phyloP scores from a whole-genome alignment of 2,329 filamentous ascomycete species.

The Fusarium piperis region DNA sequence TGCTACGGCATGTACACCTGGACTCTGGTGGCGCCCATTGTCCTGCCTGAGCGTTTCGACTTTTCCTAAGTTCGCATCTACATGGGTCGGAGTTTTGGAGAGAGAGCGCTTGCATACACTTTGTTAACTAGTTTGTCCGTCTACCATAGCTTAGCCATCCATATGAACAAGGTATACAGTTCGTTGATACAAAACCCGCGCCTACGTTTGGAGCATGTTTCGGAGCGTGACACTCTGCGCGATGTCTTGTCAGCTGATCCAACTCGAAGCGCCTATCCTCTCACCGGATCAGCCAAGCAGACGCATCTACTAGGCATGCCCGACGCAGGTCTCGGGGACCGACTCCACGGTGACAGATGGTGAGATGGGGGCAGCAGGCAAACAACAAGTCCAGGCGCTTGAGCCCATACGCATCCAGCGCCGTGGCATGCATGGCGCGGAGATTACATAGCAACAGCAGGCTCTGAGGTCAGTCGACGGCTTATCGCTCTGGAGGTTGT shows the following conservation, averaged over 20 bases:
- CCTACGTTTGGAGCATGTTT: neutral
- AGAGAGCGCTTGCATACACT: constrained; percentile 27
- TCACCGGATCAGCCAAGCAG: constrained; percentile 23
- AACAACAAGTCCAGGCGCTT: neutral
- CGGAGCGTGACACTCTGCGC: neutral
- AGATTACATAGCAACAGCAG: constrained; percentile 17
- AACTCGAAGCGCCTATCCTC: neutral
- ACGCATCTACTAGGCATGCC: constrained; percentile 6
- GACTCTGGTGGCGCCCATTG: constrained; percentile 87
- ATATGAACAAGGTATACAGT: constrained; percentile 11
- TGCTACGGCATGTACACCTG: constrained; percentile 95
- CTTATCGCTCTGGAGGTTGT: constrained; percentile 5
- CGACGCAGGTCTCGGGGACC: constrained; percentile 27
- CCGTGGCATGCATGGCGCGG: neutral
- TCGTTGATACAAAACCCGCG: neutral
- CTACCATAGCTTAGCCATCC: neutral
- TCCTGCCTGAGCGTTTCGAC: constrained; percentile 88
- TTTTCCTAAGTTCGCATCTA: constrained; percentile 47
- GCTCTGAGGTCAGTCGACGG: constrained; percentile 1
- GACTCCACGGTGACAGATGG: constrained; percentile 23
- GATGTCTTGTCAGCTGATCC: constrained; percentile 13
- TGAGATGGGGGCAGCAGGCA: constrained; percentile 1
- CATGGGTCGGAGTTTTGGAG: constrained; percentile 28
- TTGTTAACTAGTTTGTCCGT: constrained; percentile 10
- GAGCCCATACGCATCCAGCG: neutral